Evolutionary conservation across 345 rosid species (phyloP), one percentile per base, ranked within the genome.

Genomic region (Hypericum perforatum): DNA sequence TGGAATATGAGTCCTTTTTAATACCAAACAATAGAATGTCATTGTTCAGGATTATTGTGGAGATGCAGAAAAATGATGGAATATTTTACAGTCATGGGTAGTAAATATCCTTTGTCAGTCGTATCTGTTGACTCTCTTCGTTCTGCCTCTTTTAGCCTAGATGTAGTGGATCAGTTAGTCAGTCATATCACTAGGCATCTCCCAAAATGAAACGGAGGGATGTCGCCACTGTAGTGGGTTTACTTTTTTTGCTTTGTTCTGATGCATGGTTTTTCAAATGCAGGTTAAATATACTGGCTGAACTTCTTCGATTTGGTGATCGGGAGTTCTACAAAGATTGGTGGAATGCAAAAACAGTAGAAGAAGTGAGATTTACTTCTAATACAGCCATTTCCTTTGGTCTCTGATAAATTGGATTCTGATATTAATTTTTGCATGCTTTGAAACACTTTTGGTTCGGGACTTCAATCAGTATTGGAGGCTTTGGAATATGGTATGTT

Each of bases 271-370:
- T 46, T 8, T 41, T 5, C 7, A 63, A 39, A 63, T 60, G 57
- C 51, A 94, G 99, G 97, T 75, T 94, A 75, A 94, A 94, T 70
- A 86, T 94, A 71, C 70, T 94, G 51, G 97, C 97, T 51, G 99
- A 94, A 81, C 84, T 94, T 59, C 85, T 94, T 55, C 63, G 89
- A 29, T 94, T 94, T 56, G 99, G 99, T 65, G 99, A 94, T 61
- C 86, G 99, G 6, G 99, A 89, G 67, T 94, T 94, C 65, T 94
- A 94, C 68, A 89, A 63, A 76, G 99, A 94, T 68, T 89, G 99
- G 99, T 94, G 99, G 99, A 94, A 94, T 77, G 99, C 99, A 66
- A 80, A 73, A 75, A 86, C 82, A 50, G 91, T 94, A 8, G 95
- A 82, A 54, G 99, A 94, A 76, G 99, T 94, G 65, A 16, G 73